These are phyloP conservation scores for Russula emetica DNA, from an alignment of 768 basidiomycete genomes.

Conservation along the genomic window DNA sequence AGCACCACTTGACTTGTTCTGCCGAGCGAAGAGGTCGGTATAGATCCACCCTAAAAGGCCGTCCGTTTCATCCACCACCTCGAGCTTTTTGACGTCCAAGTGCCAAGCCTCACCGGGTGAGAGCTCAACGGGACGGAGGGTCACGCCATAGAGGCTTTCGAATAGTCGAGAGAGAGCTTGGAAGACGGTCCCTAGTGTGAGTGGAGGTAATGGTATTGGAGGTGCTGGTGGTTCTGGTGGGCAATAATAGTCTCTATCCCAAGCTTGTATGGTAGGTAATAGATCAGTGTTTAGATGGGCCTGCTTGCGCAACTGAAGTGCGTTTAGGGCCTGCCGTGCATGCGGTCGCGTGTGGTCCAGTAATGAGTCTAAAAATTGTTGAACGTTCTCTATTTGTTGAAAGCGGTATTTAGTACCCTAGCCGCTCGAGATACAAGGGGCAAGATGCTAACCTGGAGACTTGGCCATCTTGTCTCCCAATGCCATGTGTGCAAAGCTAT, in stretches of 20 bases:
- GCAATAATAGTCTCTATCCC: slow-evolving; percentile 96
- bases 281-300: slow-evolving; percentile 55
- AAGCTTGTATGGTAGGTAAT: slow-evolving; percentile 75
- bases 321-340: slow-evolving; percentile 67
- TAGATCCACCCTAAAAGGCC: slow-evolving; percentile 94
- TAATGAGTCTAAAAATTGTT: slow-evolving; percentile 76
- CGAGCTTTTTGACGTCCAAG: slow-evolving; percentile 79
- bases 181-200: slow-evolving; percentile 88
- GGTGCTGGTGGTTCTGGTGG: slow-evolving; percentile 74
- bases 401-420: neutral
- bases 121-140: slow-evolving; percentile 64
- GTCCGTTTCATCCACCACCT: slow-evolving; percentile 85
- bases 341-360: slow-evolving; percentile 75
- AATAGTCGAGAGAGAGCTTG: slow-evolving; percentile 90
- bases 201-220: slow-evolving; percentile 63
- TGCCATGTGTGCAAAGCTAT: slow-evolving; percentile 83
- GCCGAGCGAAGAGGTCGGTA: slow-evolving; percentile 81
- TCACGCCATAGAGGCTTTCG: slow-evolving; percentile 80
- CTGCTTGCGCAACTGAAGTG: slow-evolving; percentile 69
- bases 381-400: slow-evolving; percentile 64
- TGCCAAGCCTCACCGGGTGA: slow-evolving; percentile 86
- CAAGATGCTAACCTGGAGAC: slow-evolving; percentile 61
- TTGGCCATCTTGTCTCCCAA: slow-evolving; percentile 97
- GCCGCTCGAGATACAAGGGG: slow-evolving; percentile 6
- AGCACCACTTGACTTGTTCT: slow-evolving; percentile 84